Evolutionary conservation across 2,329 filamentous ascomycete species (phyloP).

Genomic region (Fusarium sp.): DNA sequence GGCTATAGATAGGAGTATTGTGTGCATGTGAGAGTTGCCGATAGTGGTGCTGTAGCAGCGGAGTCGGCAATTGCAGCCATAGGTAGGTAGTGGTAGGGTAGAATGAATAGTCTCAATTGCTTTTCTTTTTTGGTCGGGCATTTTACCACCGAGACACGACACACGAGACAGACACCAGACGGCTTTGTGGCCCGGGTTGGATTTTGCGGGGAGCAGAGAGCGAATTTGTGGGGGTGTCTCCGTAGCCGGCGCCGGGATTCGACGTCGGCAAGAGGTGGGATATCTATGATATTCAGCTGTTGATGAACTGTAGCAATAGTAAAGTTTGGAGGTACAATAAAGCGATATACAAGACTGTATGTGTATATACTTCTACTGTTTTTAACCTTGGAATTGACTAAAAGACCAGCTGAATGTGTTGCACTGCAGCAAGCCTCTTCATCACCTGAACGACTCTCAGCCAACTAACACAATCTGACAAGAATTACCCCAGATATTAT

Average conservation of each 20-base stretch:
- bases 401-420: not conserved
- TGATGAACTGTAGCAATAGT: not conserved
- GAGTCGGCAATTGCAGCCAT: conserved; percentile 24
- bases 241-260: conserved; percentile 42
- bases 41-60: conserved; percentile 1
- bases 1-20: not conserved
- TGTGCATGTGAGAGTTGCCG: conserved; percentile 19
- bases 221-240: conserved; percentile 37
- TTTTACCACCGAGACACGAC: conserved; percentile 37
- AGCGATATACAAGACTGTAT: too few relatives aligned
- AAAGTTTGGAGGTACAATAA: too few relatives aligned
- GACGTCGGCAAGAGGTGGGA: conserved; percentile 35
- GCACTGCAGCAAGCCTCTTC: not conserved
- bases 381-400: too few relatives aligned
- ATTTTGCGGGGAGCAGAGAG: conserved; percentile 43
- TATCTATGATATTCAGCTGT: not conserved
- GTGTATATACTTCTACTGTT: too few relatives aligned
- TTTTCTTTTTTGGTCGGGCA: conserved; percentile 37
- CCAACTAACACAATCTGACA: conserved; percentile 11
- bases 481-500: conserved; percentile 23
- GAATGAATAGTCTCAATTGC: conserved; percentile 17
- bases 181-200: conserved; percentile 36
- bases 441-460: conserved; percentile 11
- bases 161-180: conserved; percentile 10
- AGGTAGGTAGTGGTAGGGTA: not conserved